A percentile compares a stretch with the other conserved stretches of the same genome.
These are phyloP conservation scores for Neurospora sp. DNA, from an alignment of 495 filamentous ascomycete species.

Conservation along the genomic window DNA sequence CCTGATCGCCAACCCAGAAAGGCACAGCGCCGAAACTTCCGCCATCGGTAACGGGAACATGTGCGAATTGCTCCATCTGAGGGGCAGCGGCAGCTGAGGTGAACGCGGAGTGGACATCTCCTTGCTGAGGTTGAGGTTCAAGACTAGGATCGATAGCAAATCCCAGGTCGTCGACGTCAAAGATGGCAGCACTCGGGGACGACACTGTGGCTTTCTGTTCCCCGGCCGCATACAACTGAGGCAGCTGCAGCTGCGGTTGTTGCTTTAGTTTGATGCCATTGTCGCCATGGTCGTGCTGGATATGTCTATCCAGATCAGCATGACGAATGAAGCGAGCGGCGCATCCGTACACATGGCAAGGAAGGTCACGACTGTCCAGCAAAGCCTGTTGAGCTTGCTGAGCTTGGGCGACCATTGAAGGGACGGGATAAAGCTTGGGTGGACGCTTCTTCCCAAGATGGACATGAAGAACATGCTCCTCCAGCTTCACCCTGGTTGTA, in stretches of 20 bases:
- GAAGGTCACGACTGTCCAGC: conserved; percentile 43
- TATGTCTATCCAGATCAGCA: conserved; percentile 58
- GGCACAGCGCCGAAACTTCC: not conserved
- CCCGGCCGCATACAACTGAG: not conserved
- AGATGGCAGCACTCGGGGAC: not conserved
- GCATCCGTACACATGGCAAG: conserved; percentile 47
- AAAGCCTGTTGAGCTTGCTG: conserved; percentile 25
- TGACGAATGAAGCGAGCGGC: conserved; percentile 52
- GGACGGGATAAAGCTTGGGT: conserved; percentile 25
- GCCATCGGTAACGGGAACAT: not conserved
- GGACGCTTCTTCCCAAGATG: conserved; percentile 53
- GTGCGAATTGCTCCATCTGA: not conserved
- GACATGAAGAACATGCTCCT: conserved; percentile 68
- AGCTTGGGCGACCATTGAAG: conserved; percentile 6
- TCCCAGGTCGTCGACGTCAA: not conserved
- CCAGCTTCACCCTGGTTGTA: conserved; percentile 59
- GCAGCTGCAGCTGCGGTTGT: not conserved
- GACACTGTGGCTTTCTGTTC: not conserved
- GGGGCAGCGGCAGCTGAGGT: not conserved
- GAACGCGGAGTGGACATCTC: not conserved
- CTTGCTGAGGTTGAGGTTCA: not conserved
- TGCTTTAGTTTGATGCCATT: conserved; percentile 11
- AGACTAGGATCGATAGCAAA: not conserved
- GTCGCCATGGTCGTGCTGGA: conserved; percentile 27
- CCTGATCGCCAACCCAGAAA: not conserved